phyloP scores from a whole-genome alignment of 495 filamentous ascomycete species.

The Xylaria telfairii region DNA sequence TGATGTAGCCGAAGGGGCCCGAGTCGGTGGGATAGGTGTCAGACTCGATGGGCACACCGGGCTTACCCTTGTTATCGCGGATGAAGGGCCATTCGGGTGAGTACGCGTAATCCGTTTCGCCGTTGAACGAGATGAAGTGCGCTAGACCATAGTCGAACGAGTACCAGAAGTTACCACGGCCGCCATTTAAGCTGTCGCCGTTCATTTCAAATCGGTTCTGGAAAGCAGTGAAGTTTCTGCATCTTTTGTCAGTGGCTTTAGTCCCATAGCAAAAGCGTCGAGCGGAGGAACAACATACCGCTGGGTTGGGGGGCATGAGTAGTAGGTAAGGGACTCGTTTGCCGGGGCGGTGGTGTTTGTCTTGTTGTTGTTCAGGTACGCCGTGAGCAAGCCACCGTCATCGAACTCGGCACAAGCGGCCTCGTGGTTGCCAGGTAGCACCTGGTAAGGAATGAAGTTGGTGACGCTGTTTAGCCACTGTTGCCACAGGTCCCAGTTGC shows the following conservation, averaged over 20 bases:
- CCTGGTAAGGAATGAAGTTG: constrained; percentile 43
- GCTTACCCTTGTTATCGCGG: constrained; percentile 46
- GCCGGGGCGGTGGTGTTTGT: constrained; percentile 37
- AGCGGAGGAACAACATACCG: constrained; percentile 30
- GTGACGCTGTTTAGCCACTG: constrained; percentile 47
- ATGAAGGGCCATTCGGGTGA: constrained; percentile 48
- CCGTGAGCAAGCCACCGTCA: constrained; percentile 52
- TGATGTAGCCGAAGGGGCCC: constrained; percentile 56
- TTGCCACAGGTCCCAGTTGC: constrained; percentile 59
- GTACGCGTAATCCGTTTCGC: constrained; percentile 54
- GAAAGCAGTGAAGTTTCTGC: constrained; percentile 44
- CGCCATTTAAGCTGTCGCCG: constrained; percentile 32
- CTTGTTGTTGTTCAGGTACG: constrained; percentile 50
- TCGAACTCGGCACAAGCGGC: constrained; percentile 52
- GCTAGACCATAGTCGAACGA: constrained; percentile 63
- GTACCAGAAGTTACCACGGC: constrained; percentile 63
- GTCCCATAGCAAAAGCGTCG: constrained; percentile 6
- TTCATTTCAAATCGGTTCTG: constrained; percentile 30
- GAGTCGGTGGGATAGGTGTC: constrained; percentile 56
- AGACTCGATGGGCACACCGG: constrained; percentile 46
- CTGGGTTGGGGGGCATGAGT: constrained; percentile 49
- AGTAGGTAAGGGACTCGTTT: constrained; percentile 51
- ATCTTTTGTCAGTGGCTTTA: neutral
- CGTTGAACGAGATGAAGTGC: constrained; percentile 58
- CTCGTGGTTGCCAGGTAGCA: constrained; percentile 45